These are phyloP conservation scores for Kazachstania psychrophila DNA, from an alignment of 805 yeast genomes.

Conservation along the genomic window DNA sequence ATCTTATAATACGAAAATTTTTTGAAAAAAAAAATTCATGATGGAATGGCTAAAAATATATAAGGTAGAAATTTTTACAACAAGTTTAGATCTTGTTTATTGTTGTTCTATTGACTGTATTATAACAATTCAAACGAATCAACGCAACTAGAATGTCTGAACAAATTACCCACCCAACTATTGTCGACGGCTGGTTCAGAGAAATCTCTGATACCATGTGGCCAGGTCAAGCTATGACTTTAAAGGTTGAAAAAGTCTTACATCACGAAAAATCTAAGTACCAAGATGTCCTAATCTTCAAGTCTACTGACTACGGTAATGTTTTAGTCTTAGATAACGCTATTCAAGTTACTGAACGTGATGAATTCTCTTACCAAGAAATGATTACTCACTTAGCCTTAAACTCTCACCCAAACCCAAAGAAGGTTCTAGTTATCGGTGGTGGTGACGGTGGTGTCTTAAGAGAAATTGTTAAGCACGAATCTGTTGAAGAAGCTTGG, in stretches of 20 bases:
- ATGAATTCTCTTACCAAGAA: constrained; percentile 95
- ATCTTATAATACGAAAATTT: no score
- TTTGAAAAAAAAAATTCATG: no score
- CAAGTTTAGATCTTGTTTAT: no score
- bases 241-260: constrained; percentile 77
- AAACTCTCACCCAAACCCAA: constrained; percentile 90
- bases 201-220: constrained; percentile 93
- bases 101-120: no score
- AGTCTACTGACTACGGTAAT: constrained; percentile 89
- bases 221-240: constrained; percentile 98
- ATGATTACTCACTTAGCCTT: constrained; percentile 93
- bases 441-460: constrained; percentile 99
- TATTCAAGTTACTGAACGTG: constrained; percentile 94
- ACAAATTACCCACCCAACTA: constrained; percentile 36
- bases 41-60: no score
- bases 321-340: constrained; percentile 91
- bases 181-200: constrained; percentile 84
- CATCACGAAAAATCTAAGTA: constrained; percentile 79
- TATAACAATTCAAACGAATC: no score
- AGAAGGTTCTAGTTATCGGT: constrained; percentile 87
- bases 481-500: constrained; percentile 75
- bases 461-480: constrained; percentile 89
- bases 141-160: constrained; percentile 8
- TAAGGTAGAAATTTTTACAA: no score
- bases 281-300: constrained; percentile 90